Evolutionary conservation across 352 stramenopile genomes (phyloP), one percentile per base, ranked within the genome.

Genomic region (Phytopythium cucurbitacearum): DNA sequence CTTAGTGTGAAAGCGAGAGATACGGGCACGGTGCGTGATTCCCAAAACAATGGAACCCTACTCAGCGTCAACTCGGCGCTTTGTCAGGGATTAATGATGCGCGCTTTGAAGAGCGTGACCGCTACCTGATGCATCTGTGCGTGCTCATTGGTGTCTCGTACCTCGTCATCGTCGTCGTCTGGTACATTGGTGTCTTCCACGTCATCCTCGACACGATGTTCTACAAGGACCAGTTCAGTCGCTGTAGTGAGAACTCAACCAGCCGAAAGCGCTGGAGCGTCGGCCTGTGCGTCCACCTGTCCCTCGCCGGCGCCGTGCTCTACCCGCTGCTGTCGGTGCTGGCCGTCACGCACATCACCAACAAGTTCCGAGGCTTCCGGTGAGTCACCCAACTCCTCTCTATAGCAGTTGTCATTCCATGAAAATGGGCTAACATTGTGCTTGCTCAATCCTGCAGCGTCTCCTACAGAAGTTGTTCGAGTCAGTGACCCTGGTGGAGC

Each of bases 141-240:
- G 70, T 93, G 40, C 64, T 73, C 36, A 85, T 80, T 41, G 77
- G 77, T 3, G 53, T 89, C 5, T 53, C 58, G 6, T 78, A 67
- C 54, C 56, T 90, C 16, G 42, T 63, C 33, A 55, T 82, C 7
- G 75, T 68, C 5, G 53, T 66, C 35, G 46, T 89, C 44, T 93
- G 77, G 80, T 93, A 93, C 62, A 59, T 85, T 33, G 75, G 64
- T 44, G 73, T 93, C 15, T 89, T 85, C 60, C 68, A 65, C 41
- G 36, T 61, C 13, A 62, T 93, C 33, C 64, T 93, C 12, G 60
- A 76, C 41, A 85, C 82, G 50, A 78, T 76, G 33, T 91, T 89
- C 48, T 93, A 93, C 69, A 80, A 82, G 52, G 78, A 93, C 60
- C 76, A 93, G 57, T 89, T 69, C 56, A 89, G 71, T 16, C 82